Evolutionary conservation across 164 flowering plant species (phyloP).

Genomic region (Aristolochia californica): DNA sequence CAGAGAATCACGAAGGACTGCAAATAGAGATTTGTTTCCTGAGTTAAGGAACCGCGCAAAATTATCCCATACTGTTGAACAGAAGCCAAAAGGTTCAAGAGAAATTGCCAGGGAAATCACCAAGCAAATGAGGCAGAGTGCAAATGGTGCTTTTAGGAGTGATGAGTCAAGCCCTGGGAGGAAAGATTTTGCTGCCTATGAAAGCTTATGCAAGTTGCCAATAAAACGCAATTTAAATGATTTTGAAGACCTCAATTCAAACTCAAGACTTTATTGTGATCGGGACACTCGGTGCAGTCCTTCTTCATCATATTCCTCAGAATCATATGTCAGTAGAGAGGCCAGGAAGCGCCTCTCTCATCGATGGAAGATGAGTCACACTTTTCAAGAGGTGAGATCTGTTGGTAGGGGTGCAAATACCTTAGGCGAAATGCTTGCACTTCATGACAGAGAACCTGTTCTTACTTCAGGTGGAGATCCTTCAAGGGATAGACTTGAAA

Average conservation of each 20-base stretch:
- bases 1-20: conserved; percentile 11
- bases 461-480: conserved; percentile 14
- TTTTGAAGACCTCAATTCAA: conserved; percentile 21
- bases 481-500: conserved; percentile 10
- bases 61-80: conserved; percentile 15
- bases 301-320: conserved; percentile 30
- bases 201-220: conserved; percentile 42
- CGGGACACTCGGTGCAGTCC: conserved; percentile 16
- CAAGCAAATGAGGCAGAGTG: conserved; percentile 18
- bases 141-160: conserved; percentile 13
- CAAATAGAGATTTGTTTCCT: conserved; percentile 11
- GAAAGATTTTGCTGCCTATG: conserved; percentile 57
- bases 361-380: conserved; percentile 55
- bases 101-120: conserved; percentile 57
- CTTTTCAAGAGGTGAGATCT: conserved; percentile 29
- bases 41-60: conserved; percentile 19
- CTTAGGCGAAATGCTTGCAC: conserved; percentile 78
- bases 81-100: conserved; percentile 36
- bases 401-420: conserved; percentile 41
- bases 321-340: conserved; percentile 62
- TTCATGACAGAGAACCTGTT: conserved; percentile 28
- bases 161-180: conserved; percentile 18
- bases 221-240: conserved; percentile 45
- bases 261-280: conserved; percentile 21
- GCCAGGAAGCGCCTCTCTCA: conserved; percentile 79